Evolutionary conservation across 2,329 filamentous ascomycete species (phyloP).

Genomic region (Fusarium equiseti): DNA sequence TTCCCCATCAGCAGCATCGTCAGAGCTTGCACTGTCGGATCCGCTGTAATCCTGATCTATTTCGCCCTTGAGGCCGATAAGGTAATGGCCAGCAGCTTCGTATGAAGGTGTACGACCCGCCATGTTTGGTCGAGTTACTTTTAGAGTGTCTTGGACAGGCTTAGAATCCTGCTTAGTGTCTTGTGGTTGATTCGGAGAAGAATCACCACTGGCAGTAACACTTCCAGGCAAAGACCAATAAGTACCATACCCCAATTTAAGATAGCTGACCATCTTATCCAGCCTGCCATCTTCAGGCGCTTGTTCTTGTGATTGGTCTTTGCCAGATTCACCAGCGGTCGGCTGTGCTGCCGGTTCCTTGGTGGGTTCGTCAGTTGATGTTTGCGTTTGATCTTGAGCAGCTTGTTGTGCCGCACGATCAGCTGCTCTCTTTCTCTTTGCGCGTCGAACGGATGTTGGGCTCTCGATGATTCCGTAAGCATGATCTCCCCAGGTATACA

Average conservation of each 20-base stretch:
- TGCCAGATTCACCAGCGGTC: neutral
- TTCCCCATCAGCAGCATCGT: conserved; percentile 50
- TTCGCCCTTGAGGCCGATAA: conserved; percentile 76
- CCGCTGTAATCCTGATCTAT: conserved; percentile 62
- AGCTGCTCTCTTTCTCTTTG: conserved; percentile 54
- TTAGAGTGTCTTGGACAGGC: conserved; percentile 14
- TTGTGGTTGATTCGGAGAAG: conserved; percentile 30
- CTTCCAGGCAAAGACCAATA: conserved; percentile 67
- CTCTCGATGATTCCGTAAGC: conserved; percentile 89
- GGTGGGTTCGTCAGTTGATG: neutral
- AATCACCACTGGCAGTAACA: conserved; percentile 12
- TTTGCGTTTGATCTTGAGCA: neutral
- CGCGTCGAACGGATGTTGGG: conserved; percentile 73
- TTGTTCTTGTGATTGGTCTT: conserved; percentile 33
- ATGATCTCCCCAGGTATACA: conserved; percentile 85
- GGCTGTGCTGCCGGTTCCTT: conserved; percentile 1
- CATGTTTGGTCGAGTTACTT: conserved; percentile 22
- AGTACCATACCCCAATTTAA: conserved; percentile 76
- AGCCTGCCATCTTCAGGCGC: conserved; percentile 55
- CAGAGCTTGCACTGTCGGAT: conserved; percentile 49
- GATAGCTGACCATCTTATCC: conserved; percentile 71
- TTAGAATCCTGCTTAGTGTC: conserved; percentile 30
- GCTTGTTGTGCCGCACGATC: conserved; percentile 28
- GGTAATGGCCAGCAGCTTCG: conserved; percentile 63
- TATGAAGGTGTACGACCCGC: conserved; percentile 40